phyloP scores from a whole-genome alignment of 257 asterid genomes.

The Nicotiana tabacum region DNA sequence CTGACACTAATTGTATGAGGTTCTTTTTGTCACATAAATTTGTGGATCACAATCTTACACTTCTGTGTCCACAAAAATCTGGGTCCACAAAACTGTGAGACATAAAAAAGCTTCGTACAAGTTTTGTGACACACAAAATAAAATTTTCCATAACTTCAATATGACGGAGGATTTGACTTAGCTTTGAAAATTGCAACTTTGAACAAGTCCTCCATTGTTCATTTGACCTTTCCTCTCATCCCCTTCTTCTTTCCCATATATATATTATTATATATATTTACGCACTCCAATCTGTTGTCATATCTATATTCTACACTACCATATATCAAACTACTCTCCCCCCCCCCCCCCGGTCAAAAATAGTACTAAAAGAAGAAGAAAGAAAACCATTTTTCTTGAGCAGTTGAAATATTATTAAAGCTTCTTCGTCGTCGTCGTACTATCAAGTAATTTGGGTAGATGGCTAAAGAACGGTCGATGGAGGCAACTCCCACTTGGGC shows the following conservation, averaged over 20 bases:
- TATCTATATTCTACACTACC: too few relatives aligned
- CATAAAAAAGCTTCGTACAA: too few relatives aligned
- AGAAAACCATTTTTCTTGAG: not conserved
- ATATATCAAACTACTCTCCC: not conserved
- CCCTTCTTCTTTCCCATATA: not conserved
- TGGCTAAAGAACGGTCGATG: conserved; percentile 15
- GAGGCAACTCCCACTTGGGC: conserved; percentile 27
- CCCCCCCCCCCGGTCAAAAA: not conserved
- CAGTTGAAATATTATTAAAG: too few relatives aligned
- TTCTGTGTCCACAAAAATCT: too few relatives aligned
- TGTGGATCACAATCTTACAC: too few relatives aligned
- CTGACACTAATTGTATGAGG: too few relatives aligned
- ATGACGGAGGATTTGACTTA: not conserved
- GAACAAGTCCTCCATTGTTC: not conserved
- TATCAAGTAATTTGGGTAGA: not conserved
- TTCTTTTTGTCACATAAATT: too few relatives aligned
- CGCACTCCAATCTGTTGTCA: not conserved
- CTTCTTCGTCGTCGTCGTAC: not conserved
- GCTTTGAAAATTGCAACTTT: not conserved
- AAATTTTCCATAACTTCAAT: too few relatives aligned
- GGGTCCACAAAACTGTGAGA: too few relatives aligned
- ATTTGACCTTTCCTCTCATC: not conserved
- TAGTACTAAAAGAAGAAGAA: too few relatives aligned
- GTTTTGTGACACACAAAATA: too few relatives aligned
- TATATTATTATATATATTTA: not conserved